Percentiles rank a stretch among this genome's conserved stretches.
Evolutionary conservation across 352 stramenopile species (phyloP).

Genomic region (Globisporangium orthogonon): DNA sequence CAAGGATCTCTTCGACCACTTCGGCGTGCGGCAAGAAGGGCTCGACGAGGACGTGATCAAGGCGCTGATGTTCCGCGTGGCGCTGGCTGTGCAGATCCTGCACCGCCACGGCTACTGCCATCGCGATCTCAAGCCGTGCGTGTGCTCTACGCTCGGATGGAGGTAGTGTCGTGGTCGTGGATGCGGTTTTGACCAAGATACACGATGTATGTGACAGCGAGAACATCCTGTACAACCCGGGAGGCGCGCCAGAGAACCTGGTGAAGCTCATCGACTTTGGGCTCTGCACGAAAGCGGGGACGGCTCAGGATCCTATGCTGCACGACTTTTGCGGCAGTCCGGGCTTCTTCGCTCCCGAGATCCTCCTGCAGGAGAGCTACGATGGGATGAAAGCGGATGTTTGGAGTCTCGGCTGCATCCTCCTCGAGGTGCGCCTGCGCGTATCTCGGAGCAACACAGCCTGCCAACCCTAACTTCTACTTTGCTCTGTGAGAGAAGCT

Average conservation of each 20-base stretch:
- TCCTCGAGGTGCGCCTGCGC: constrained; percentile 48
- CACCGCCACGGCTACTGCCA: constrained; percentile 72
- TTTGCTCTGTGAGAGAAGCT: constrained; percentile 26
- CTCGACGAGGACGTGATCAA: constrained; percentile 36
- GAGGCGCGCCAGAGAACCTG: constrained; percentile 12
- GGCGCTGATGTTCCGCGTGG: constrained; percentile 35
- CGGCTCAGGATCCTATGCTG: constrained; percentile 28
- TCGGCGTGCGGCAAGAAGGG: constrained; percentile 41
- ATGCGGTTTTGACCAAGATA: no score
- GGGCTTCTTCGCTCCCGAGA: constrained; percentile 85
- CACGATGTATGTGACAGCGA: constrained; percentile 24
- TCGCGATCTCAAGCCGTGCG: constrained; percentile 69
- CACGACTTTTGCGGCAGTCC: constrained; percentile 75
- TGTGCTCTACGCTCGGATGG: not conserved
- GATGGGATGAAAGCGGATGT: constrained; percentile 74
- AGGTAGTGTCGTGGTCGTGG: not conserved
- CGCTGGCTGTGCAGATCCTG: constrained; percentile 43
- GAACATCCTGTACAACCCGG: constrained; percentile 59
- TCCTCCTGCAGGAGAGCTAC: constrained; percentile 57
- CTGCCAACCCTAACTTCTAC: no score
- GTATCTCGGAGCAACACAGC: not conserved
- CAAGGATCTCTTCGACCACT: constrained; percentile 83
- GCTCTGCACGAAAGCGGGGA: constrained; percentile 46
- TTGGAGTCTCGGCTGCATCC: constrained; percentile 83
- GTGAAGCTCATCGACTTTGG: constrained; percentile 85